These are phyloP conservation scores for Galerina marginata DNA, from an alignment of 768 basidiomycete genomes.

Conservation along the genomic window DNA sequence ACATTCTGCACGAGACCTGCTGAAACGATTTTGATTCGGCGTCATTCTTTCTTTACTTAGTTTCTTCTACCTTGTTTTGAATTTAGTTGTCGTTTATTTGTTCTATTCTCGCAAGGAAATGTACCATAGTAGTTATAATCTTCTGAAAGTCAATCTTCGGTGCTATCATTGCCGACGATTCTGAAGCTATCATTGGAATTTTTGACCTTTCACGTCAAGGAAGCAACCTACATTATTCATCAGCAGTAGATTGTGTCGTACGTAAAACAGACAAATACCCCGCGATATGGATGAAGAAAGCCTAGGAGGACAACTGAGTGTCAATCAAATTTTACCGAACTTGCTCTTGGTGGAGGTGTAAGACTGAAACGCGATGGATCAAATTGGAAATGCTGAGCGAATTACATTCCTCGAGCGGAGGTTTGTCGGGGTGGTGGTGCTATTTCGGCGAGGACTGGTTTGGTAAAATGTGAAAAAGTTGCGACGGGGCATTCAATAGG, in stretches of 20 bases:
- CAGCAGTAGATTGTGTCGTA: too few species aligned
- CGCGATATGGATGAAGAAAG: neutral
- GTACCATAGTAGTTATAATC: conserved; percentile 17
- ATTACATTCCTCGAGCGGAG: conserved; percentile 14
- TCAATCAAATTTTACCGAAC: neutral
- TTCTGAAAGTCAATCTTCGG: neutral
- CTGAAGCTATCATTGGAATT: neutral
- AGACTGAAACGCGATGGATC: conserved; percentile 6
- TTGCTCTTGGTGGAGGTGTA: neutral
- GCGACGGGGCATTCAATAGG: conserved; percentile 24
- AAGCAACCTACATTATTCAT: neutral
- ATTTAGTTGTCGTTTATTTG: conserved; percentile 10
- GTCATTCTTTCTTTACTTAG: conserved; percentile 5
- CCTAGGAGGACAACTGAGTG: neutral
- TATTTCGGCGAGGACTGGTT: conserved; percentile 20
- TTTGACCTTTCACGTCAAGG: neutral
- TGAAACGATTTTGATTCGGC: conserved; percentile 35
- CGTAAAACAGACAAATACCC: too few species aligned
- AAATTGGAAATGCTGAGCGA: conserved; percentile 1
- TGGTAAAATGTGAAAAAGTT: neutral
- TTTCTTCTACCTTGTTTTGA: conserved; percentile 7
- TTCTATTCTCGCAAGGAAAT: conserved; percentile 23
- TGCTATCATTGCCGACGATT: neutral
- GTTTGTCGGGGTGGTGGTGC: conserved; percentile 25
- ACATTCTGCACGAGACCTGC: conserved; percentile 43